These are phyloP conservation scores for Globisporangium heterothallicum DNA, from an alignment of 352 stramenopile species.

Conservation along the genomic window DNA sequence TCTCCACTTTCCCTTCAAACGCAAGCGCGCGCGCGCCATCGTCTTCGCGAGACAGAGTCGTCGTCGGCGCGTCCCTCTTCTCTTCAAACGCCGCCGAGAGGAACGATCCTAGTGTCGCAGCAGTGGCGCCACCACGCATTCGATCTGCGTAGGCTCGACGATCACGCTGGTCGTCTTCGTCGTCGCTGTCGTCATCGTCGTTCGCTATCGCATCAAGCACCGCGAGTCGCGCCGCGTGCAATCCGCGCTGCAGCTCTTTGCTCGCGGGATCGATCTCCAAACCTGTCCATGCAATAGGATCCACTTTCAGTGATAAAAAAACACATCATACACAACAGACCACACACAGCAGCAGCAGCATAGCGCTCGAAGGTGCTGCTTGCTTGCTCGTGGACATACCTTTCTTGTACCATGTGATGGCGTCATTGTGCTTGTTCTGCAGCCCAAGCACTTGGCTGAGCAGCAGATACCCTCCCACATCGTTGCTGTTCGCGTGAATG, in stretches of 20 bases:
- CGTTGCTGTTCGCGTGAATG: constrained; percentile 18
- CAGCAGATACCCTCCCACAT: constrained; percentile 26
- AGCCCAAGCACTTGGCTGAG: constrained; percentile 29
- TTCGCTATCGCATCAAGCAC: constrained; percentile 46
- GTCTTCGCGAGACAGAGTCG: constrained; percentile 1
- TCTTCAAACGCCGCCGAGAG: constrained; percentile 2
- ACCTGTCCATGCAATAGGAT: constrained; percentile 19
- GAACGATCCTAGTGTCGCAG: neutral
- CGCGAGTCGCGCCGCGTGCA: constrained; percentile 49
- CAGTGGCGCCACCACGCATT: neutral
- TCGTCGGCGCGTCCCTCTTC: constrained; percentile 2
- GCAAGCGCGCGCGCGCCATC: constrained; percentile 16
- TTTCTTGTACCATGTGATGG: constrained; percentile 45
- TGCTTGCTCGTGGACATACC: too few relatives aligned
- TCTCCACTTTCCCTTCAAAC: constrained; percentile 56
- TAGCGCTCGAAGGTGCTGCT: too few relatives aligned
- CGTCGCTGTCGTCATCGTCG: constrained; percentile 27
- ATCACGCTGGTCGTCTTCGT: constrained; percentile 17
- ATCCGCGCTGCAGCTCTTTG: constrained; percentile 27
- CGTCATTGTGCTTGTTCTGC: constrained; percentile 28
- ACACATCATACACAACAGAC: neutral
- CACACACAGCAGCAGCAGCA: too few relatives aligned
- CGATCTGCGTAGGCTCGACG: neutral
- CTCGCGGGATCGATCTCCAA: constrained; percentile 34
- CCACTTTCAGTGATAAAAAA: too few relatives aligned